Conservation (phyloP, 345 rosid genomes). For the Eucalyptus paniculata region DNA sequence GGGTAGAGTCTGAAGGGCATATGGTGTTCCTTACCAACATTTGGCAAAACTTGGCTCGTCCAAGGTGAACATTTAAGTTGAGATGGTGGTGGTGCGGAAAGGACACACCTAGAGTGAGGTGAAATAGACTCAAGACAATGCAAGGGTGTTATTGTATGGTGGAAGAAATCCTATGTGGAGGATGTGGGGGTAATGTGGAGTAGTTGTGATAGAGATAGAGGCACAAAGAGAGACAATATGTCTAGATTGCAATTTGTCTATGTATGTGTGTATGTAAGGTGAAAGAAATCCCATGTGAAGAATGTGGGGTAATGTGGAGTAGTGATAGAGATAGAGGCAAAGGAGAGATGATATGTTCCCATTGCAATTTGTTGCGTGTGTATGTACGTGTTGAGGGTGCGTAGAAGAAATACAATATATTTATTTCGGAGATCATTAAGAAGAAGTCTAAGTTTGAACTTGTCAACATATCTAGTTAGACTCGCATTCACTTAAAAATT, state of each 20-base stretch:
- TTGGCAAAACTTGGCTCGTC: not conserved
- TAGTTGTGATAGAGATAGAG: not conserved
- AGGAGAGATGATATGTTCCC: not conserved
- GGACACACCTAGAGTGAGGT: not conserved
- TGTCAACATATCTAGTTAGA: no score
- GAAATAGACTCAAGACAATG: not conserved
- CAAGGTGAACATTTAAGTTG: not conserved
- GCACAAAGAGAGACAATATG: not conserved
- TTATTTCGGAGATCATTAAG: accelerated
- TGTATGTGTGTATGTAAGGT: not conserved
- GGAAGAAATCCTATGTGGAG: not conserved
- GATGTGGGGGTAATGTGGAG: not conserved
- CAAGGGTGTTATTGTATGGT: not conserved
- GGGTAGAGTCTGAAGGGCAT: not conserved
- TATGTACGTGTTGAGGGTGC: not conserved
- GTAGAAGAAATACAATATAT: not conserved
- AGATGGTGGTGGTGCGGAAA: not conserved
- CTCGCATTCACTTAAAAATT: no score
- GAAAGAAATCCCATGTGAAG: not conserved
- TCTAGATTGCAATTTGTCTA: not conserved
- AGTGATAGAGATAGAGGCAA: not conserved
- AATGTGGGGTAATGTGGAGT: not conserved
- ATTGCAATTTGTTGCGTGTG: not conserved
- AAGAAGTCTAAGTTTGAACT: accelerated
- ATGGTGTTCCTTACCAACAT: not conserved